A percentile compares a stretch with the other conserved stretches of the same genome.
phyloP scores from a whole-genome alignment of 2,329 filamentous ascomycete genomes.

The Berkeleyomyces basicola region DNA sequence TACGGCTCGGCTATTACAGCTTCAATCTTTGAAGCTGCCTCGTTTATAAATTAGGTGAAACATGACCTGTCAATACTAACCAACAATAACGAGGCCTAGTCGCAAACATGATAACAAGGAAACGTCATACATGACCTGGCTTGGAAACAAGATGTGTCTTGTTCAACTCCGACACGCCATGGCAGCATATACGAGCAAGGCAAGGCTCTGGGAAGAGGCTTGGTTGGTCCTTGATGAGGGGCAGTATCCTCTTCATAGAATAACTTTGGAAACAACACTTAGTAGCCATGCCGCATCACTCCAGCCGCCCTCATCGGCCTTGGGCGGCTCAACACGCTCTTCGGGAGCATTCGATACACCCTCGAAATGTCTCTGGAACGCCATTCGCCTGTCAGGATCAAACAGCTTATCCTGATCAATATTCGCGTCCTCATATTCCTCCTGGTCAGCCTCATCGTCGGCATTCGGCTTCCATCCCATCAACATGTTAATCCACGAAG shows the following conservation, averaged over 20 bases:
- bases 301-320: slow-evolving; percentile 43
- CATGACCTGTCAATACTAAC: background rate
- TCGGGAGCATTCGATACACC: slow-evolving; percentile 23
- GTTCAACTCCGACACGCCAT: background rate
- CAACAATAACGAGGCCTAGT: background rate
- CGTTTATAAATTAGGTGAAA: background rate
- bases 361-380: slow-evolving; percentile 9
- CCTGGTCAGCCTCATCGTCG: background rate
- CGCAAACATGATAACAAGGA: background rate
- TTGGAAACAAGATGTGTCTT: background rate
- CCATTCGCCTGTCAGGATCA: background rate
- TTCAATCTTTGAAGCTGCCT: background rate
- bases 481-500: slow-evolving; percentile 42
- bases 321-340: slow-evolving; percentile 31
- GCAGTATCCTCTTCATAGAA: slow-evolving; percentile 26
- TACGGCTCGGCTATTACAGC: background rate
- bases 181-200: background rate
- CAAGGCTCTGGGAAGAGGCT: background rate
- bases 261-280: slow-evolving; percentile 45
- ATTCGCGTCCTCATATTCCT: slow-evolving; percentile 31
- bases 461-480: slow-evolving; percentile 33
- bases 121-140: background rate
- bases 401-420: slow-evolving; percentile 22
- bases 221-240: background rate
- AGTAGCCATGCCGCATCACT: slow-evolving; percentile 52